These are phyloP conservation scores for Rhizopogon salebrosus DNA, from an alignment of 768 basidiomycete genomes.

Conservation along the genomic window DNA sequence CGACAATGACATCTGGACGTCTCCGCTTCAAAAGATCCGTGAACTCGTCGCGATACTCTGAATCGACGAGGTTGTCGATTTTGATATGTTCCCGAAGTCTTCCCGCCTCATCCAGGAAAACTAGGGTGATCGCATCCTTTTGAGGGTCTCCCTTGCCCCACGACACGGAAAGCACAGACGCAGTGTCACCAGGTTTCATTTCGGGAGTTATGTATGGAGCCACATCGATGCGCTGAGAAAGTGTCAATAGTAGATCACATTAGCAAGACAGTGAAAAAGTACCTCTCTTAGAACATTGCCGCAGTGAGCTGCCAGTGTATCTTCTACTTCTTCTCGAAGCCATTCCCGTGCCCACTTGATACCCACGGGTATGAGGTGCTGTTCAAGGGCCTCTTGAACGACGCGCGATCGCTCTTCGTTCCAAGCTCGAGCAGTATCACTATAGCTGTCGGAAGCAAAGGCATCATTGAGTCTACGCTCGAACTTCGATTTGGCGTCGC, in stretches of 20 bases:
- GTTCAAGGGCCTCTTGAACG: conserved; percentile 72
- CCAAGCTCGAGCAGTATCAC: conserved; percentile 85
- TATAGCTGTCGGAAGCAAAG: conserved; percentile 79
- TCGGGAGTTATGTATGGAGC: conserved; percentile 63
- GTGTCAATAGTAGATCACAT: conserved; percentile 10
- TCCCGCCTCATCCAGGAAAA: conserved; percentile 85
- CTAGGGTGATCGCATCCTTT: conserved; percentile 81
- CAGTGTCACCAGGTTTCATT: conserved; percentile 63
- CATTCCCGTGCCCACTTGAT: conserved; percentile 88
- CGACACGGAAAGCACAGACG: conserved; percentile 84
- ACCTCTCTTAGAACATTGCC: conserved; percentile 68
- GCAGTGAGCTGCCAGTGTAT: conserved; percentile 66
- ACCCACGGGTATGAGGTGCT: conserved; percentile 78
- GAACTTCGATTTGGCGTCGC: conserved; percentile 58
- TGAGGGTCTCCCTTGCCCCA: conserved; percentile 95
- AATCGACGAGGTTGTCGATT: conserved; percentile 80
- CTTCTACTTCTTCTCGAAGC: conserved; percentile 87
- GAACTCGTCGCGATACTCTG: conserved; percentile 67
- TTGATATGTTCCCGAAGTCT: conserved; percentile 86
- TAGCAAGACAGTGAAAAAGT: neutral
- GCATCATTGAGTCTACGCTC: conserved; percentile 75
- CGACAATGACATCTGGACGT: conserved; percentile 81
- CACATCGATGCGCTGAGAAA: conserved; percentile 69
- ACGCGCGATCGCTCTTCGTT: conserved; percentile 80
- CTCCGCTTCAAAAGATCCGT: conserved; percentile 76